Evolutionary conservation across 148 eudicot genomes (phyloP).

Genomic region (Camellia sinensis): DNA sequence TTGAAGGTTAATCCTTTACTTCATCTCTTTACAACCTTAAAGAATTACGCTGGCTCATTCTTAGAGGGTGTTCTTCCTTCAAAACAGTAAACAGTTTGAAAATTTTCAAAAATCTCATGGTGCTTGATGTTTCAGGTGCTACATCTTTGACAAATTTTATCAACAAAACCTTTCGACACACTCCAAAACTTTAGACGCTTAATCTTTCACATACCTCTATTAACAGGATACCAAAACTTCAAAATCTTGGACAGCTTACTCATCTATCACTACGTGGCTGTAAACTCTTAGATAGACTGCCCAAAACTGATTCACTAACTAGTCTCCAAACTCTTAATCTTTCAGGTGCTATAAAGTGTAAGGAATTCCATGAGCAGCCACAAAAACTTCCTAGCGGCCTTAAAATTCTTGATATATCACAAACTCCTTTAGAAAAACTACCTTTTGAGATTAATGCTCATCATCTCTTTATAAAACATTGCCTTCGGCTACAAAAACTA

Average conservation of each 20-base stretch:
- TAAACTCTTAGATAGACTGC: slow-evolving; percentile 17
- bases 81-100: not conserved
- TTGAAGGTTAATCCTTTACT: slow-evolving; percentile 18
- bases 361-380: slow-evolving; percentile 23
- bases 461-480: slow-evolving; percentile 16
- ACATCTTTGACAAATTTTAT: slow-evolving; percentile 2
- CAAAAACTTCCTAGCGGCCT: not conserved
- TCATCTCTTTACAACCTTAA: slow-evolving; percentile 19
- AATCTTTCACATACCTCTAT: slow-evolving; percentile 30
- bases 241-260: slow-evolving; percentile 20
- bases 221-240: slow-evolving; percentile 18
- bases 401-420: slow-evolving; percentile 24
- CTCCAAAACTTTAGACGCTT: slow-evolving; percentile 22
- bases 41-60: slow-evolving; percentile 26
- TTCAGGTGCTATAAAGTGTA: slow-evolving; percentile 18
- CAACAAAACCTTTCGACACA: slow-evolving; percentile 7
- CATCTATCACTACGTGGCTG: slow-evolving; percentile 26
- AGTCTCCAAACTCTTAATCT: slow-evolving; percentile 32
- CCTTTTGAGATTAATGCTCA: slow-evolving; percentile 22
- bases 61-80: slow-evolving; percentile 25
- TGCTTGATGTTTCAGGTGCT: slow-evolving; percentile 31
- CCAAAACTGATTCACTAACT: not conserved
- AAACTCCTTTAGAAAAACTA: slow-evolving; percentile 7
- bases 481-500: slow-evolving; percentile 5
- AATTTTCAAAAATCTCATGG: slow-evolving; percentile 20